phyloP scores from a whole-genome alignment of 164 flowering plant species.

The Chloranthus sessilifolius region DNA sequence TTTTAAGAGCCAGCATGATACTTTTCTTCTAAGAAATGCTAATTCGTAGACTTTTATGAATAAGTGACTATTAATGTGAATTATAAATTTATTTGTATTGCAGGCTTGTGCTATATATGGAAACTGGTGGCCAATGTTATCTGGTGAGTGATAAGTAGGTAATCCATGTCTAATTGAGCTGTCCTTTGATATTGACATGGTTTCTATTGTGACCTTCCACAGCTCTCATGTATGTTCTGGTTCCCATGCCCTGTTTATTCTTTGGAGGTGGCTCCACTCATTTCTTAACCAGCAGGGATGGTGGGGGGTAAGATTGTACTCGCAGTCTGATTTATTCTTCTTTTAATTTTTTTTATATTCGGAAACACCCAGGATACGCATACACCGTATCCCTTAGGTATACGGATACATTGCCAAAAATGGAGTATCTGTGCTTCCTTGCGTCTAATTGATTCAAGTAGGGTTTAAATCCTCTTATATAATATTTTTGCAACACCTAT shows the following conservation, averaged over 20 bases:
- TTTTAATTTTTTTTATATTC: background rate
- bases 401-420: no score
- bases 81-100: conserved; percentile 5
- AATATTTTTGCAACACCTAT: no score
- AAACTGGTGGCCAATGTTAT: conserved; percentile 99
- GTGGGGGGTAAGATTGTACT: conserved; percentile 71
- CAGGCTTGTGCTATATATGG: conserved; percentile 95
- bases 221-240: conserved; percentile 94
- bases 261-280: conserved; percentile 95
- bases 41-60: no score
- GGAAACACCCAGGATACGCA: no score
- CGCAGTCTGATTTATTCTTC: background rate
- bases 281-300: conserved; percentile 81
- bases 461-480: no score
- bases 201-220: conserved; percentile 16
- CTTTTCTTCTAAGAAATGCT: no score
- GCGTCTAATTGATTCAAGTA: no score
- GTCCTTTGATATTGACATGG: background rate
- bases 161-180: background rate
- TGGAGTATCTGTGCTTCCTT: no score
- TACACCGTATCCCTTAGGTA: no score
- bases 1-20: no score
- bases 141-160: conserved; percentile 39
- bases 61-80: no score
- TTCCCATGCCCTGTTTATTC: conserved; percentile 97